Conservation (phyloP, 202 grass and related monocot genomes). For the Elaeis oleifera region DNA sequence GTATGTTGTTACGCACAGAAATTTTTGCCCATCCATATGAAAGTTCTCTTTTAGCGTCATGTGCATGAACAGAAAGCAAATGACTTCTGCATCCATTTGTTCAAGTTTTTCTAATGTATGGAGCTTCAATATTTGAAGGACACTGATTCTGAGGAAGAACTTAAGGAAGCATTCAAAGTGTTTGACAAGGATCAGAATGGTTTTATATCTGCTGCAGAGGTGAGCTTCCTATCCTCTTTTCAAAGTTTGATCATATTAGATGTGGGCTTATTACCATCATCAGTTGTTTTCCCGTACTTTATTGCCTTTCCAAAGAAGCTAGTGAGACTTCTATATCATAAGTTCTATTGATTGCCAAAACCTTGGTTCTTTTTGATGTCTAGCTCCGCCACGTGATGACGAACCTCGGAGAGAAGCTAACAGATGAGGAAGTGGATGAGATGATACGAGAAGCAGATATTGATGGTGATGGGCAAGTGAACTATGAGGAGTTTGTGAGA, state of each 20-base stretch:
- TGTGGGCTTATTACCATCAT: too few species aligned
- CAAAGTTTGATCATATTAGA: too few species aligned
- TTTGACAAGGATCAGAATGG: constrained; percentile 31
- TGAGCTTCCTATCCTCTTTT: constrained; percentile 1
- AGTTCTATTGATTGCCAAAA: not conserved
- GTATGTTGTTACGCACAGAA: too few species aligned
- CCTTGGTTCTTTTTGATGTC: not conserved
- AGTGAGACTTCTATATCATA: too few species aligned
- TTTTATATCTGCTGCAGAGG: constrained; percentile 29
- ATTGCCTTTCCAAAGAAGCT: too few species aligned
- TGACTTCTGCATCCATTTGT: too few species aligned
- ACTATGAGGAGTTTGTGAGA: constrained; percentile 24
- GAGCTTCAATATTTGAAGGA: constrained; percentile 19
- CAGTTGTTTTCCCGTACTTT: too few species aligned
- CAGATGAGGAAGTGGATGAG: constrained; percentile 26
- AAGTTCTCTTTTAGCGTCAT: too few species aligned
- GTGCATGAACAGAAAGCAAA: too few species aligned
- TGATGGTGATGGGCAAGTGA: constrained; percentile 31
- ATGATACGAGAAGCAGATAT: constrained; percentile 33
- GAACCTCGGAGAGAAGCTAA: constrained; percentile 26
- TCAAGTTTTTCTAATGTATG: not conserved
- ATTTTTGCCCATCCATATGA: too few species aligned
- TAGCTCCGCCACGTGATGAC: constrained; percentile 26
- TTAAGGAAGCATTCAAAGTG: constrained; percentile 25
- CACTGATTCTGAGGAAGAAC: constrained; percentile 26